phyloP scores from a whole-genome alignment of 768 basidiomycete species.

The Suillus subaureus region DNA sequence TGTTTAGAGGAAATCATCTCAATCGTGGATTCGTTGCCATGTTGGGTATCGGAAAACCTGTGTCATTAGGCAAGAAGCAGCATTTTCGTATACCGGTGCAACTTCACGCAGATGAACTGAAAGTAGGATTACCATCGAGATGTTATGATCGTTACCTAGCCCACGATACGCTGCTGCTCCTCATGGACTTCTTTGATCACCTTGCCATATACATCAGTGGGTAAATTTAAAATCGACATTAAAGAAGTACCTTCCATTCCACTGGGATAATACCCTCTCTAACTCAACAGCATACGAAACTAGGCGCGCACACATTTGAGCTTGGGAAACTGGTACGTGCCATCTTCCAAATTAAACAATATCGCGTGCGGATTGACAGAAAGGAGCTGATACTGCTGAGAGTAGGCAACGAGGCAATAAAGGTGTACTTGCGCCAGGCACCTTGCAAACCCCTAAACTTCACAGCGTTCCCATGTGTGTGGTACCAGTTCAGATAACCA shows the following conservation, averaged over 20 bases:
- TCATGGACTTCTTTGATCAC: constrained; percentile 59
- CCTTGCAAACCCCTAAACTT: constrained; percentile 44
- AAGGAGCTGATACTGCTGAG: constrained; percentile 52
- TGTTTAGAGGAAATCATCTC: constrained; percentile 27
- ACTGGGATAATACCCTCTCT: constrained; percentile 67
- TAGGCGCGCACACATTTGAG: constrained; percentile 62
- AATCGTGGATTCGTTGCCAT: constrained; percentile 44
- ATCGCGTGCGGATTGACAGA: constrained; percentile 61
- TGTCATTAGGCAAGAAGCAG: constrained; percentile 47
- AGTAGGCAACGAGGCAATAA: constrained; percentile 13
- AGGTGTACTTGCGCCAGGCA: constrained; percentile 49
- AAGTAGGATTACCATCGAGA: not conserved
- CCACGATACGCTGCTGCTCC: constrained; percentile 51
- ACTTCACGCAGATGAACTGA: constrained; percentile 51
- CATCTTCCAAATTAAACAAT: constrained; percentile 54
- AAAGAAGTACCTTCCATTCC: constrained; percentile 48
- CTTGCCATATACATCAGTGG: constrained; percentile 30
- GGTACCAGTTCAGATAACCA: constrained; percentile 57
- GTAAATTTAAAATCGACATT: constrained; percentile 7
- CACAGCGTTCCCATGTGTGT: constrained; percentile 53
- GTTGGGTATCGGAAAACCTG: constrained; percentile 42
- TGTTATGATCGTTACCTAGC: constrained; percentile 40
- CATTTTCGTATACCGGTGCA: constrained; percentile 52
- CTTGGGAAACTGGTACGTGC: constrained; percentile 60
- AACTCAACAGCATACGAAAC: constrained; percentile 53